Percentiles rank a stretch among this genome's conserved stretches.
phyloP scores from a whole-genome alignment of 768 basidiomycete species.

The Infundibulicybe gibba region DNA sequence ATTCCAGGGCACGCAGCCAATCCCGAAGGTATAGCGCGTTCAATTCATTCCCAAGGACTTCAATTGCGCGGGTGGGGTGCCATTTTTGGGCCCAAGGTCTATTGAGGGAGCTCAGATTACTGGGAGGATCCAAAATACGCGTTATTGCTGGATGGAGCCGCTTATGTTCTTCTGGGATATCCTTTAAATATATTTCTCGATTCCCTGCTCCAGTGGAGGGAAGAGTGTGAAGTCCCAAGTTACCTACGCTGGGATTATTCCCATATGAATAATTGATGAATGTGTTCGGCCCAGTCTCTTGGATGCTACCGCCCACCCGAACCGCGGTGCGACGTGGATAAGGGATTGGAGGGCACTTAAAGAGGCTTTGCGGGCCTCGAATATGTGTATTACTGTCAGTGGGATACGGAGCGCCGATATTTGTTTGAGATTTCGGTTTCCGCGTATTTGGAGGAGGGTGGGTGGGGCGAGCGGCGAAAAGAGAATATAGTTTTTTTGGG shows the following conservation, averaged over 20 bases:
- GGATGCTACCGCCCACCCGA: background rate
- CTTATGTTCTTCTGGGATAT: slow-evolving; percentile 28
- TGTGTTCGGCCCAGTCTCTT: background rate
- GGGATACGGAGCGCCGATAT: slow-evolving; percentile 41
- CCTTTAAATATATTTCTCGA: slow-evolving; percentile 12
- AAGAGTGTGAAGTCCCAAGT: background rate
- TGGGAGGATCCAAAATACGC: slow-evolving; percentile 17
- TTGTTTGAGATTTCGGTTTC: background rate
- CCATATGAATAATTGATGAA: no score
- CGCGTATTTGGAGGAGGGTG: slow-evolving; percentile 7
- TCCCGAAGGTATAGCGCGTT: slow-evolving; percentile 69
- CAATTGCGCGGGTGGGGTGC: slow-evolving; percentile 66
- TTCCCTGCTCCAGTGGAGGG: slow-evolving; percentile 4
- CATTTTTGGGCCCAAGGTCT: slow-evolving; percentile 73
- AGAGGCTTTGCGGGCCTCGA: slow-evolving; percentile 50
- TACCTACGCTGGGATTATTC: no score
- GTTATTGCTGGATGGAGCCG: slow-evolving; percentile 48
- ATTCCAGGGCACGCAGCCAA: slow-evolving; percentile 72
- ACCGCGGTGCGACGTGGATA: slow-evolving; percentile 7
- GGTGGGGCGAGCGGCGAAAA: slow-evolving; percentile 35
- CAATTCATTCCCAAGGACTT: slow-evolving; percentile 76
- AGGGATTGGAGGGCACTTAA: slow-evolving; percentile 12
- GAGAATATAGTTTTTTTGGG: slow-evolving; percentile 35
- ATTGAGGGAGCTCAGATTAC: slow-evolving; percentile 11
- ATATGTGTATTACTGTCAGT: slow-evolving; percentile 52